phyloP scores from a whole-genome alignment of 78 protist genomes.

The Salpingoeca rosetta region DNA sequence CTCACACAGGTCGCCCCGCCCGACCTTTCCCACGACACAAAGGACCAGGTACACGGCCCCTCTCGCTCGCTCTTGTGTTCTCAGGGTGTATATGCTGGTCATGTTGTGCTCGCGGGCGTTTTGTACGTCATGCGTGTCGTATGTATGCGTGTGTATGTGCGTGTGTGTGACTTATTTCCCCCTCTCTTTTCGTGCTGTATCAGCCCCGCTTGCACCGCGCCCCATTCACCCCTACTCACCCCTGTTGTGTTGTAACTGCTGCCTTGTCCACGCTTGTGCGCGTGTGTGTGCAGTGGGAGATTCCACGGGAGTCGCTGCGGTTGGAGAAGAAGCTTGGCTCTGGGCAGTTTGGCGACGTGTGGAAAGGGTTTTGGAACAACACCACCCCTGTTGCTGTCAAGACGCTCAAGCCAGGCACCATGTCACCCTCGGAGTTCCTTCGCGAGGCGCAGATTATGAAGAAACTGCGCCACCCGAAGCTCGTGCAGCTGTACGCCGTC shows the following conservation, averaged over 20 bases:
- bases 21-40: background rate
- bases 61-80: too few species aligned
- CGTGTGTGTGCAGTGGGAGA: conserved; percentile 8
- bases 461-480: conserved; percentile 24
- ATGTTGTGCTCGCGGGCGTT: too few species aligned
- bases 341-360: conserved; percentile 42
- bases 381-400: conserved; percentile 30
- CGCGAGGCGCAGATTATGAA: conserved; percentile 32
- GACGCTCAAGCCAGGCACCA: conserved; percentile 20
- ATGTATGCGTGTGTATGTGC: too few species aligned
- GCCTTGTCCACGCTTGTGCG: background rate
- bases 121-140: too few species aligned
- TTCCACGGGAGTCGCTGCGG: background rate
- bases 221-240: too few species aligned
- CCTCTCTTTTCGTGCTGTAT: too few species aligned
- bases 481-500: conserved; percentile 31
- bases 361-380: conserved; percentile 6
- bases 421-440: conserved; percentile 26
- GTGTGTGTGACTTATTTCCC: too few species aligned
- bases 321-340: conserved; percentile 20
- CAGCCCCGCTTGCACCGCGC: too few species aligned
- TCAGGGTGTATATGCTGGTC: too few species aligned
- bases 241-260: background rate
- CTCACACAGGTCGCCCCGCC: background rate
- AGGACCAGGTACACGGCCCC: background rate